These are phyloP conservation scores for Stagonosporopsis rhizophila DNA, from an alignment of 2,329 filamentous ascomycete species.

Conservation along the genomic window DNA sequence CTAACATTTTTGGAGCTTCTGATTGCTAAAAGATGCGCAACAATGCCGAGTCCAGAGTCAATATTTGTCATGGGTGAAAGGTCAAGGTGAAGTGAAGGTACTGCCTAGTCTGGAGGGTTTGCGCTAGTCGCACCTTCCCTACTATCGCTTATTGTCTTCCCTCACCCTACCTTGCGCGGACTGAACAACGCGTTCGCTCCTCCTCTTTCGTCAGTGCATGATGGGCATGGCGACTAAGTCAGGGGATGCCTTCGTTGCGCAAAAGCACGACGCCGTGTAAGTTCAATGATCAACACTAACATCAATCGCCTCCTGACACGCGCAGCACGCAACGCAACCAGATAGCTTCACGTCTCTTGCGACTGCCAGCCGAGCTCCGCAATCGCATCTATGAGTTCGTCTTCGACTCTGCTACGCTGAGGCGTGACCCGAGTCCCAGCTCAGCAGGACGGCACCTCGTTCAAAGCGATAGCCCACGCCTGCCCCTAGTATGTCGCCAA, in stretches of 20 bases:
- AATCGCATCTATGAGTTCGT: constrained; percentile 12
- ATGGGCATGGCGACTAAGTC: neutral
- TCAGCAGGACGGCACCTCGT: neutral
- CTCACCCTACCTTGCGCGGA: neutral
- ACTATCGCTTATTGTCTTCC: neutral
- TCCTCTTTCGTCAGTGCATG: neutral
- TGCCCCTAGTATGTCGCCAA: neutral
- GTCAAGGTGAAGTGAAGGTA: neutral
- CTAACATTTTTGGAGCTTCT: too few relatives aligned
- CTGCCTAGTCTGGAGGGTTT: neutral
- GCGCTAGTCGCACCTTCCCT: neutral
- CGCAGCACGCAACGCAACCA: constrained; percentile 1
- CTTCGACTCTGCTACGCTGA: neutral
- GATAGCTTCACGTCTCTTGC: constrained; percentile 5
- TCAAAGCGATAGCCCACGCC: neutral
- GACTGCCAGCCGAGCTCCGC: constrained; percentile 16
- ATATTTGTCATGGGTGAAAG: neutral
- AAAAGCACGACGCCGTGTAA: neutral
- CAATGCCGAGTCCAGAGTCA: too few relatives aligned
- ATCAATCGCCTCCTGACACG: neutral
- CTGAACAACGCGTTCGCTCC: neutral
- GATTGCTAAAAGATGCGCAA: too few relatives aligned
- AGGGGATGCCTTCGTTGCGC: neutral
- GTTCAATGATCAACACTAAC: neutral
- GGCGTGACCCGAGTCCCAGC: neutral